Conservation (phyloP, 129 eudicot genomes). For the Ambrosia trifida region DNA sequence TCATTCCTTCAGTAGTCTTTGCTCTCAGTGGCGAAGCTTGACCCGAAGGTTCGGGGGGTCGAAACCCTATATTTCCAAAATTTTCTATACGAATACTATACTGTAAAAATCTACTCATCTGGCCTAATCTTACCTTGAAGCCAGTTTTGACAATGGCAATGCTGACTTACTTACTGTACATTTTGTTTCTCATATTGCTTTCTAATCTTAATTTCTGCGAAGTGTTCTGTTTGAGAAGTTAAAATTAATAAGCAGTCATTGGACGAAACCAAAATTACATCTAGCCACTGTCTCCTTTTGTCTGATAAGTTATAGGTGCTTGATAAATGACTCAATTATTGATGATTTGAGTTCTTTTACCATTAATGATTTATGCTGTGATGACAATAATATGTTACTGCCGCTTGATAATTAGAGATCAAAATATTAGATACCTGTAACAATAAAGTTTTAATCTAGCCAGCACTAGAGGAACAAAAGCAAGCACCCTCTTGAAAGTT, state of each 20-base stretch:
- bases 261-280: not conserved
- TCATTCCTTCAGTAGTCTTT: not conserved
- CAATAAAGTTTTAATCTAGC: not conserved
- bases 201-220: not conserved
- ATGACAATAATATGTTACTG: not conserved
- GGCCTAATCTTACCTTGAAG: not conserved
- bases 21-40: too few species aligned
- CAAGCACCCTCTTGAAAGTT: not conserved
- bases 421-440: not conserved
- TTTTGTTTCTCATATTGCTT: not conserved
- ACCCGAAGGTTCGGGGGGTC: too few species aligned
- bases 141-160: not conserved
- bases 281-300: not conserved
- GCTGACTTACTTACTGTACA: not conserved
- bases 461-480: not conserved
- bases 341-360: not conserved
- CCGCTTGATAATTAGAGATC: not conserved
- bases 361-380: not conserved
- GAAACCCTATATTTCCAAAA: too few species aligned
- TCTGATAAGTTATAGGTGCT: not conserved
- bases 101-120: not conserved
- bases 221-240: not conserved
- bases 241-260: not conserved
- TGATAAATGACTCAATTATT: not conserved
- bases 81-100: too few species aligned